phyloP scores from a whole-genome alignment of 345 rosid genomes.

The Toxicodendron radicans region DNA sequence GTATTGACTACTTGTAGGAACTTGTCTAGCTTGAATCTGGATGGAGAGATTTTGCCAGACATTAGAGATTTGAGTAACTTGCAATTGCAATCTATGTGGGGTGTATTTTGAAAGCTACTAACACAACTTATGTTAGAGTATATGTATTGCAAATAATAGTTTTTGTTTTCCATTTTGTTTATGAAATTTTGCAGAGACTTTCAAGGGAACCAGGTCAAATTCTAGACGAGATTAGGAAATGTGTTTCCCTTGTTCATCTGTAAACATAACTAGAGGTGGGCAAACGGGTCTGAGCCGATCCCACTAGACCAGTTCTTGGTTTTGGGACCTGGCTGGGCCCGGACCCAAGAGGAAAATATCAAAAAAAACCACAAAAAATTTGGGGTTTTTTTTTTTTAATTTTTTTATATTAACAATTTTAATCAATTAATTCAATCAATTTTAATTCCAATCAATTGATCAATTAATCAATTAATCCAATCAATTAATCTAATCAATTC shows the following conservation, averaged over 20 bases:
- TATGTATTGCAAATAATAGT: too few species aligned
- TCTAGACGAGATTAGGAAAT: slow-evolving; percentile 91
- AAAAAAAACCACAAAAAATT: too few species aligned
- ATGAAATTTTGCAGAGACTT: slow-evolving; percentile 53
- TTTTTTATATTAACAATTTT: too few species aligned
- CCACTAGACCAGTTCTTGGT: too few species aligned
- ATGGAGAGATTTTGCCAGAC: slow-evolving; percentile 88
- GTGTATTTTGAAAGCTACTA: neutral
- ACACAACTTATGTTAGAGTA: neutral
- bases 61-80: slow-evolving; percentile 70
- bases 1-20: slow-evolving; percentile 41
- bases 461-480: too few species aligned
- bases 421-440: too few species aligned
- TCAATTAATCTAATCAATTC: too few species aligned
- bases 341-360: too few species aligned
- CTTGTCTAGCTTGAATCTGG: slow-evolving; percentile 68
- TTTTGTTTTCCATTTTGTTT: neutral
- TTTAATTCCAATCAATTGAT: too few species aligned
- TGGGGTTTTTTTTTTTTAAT: too few species aligned
- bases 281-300: too few species aligned
- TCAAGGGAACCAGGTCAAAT: slow-evolving; percentile 85
- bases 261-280: slow-evolving; percentile 31
- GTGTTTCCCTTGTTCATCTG: slow-evolving; percentile 63
- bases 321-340: too few species aligned
- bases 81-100: slow-evolving; percentile 76